Base-by-base conservation (phyloP, 2,329 filamentous ascomycete species). In the Fusarium sp. region DNA sequence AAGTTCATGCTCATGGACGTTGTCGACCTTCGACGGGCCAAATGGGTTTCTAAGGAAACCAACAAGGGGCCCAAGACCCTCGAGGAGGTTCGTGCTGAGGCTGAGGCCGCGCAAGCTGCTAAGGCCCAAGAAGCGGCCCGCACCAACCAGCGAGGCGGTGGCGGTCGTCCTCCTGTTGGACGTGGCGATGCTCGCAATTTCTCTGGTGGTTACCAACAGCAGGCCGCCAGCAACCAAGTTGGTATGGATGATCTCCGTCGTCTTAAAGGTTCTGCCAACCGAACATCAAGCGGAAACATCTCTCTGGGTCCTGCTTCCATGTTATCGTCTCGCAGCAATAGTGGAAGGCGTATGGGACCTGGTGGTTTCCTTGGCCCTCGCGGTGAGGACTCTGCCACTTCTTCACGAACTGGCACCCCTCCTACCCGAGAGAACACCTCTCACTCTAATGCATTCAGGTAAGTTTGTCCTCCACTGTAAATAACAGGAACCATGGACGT, bases 61-160 rank as follows among this genome's bases (percentile, higher is more conserved):
- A 92, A 94, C 83, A 98, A 98, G 86, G 96, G 96, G 40, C 96
- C 96, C 63, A 98, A 98, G 90, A 99, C 96, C 11, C 92, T 99
- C 56, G 90, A 94, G 6, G 93, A 98, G 83, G 93, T 99, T 73
- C 93, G 94, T 79, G 91, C 91, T 73, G 91, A 94, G 82, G 88
- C 88, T 63, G 92, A 94, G 82, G 94, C 94, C 71, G 86, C 88
- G 56, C 91, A 91, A 67, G 92, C 92, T 46, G 90, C 92, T 73
- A 94, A 95, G 82, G 93, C 94, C 65, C 91, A 91, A 58, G 94
- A 98, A 79, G 85, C 82, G 54, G 86, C 87, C 46, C 83, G 86
- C 67, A 85, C 78, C 77, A 89, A 83, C 79, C 87, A 89, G 77
- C 87, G 93, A 73, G 91, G 93, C 67, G 86, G 93, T 67, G 86